Evolutionary conservation across 371 early-diverging fungal species (phyloP).

Genomic region (Circinella minor): DNA sequence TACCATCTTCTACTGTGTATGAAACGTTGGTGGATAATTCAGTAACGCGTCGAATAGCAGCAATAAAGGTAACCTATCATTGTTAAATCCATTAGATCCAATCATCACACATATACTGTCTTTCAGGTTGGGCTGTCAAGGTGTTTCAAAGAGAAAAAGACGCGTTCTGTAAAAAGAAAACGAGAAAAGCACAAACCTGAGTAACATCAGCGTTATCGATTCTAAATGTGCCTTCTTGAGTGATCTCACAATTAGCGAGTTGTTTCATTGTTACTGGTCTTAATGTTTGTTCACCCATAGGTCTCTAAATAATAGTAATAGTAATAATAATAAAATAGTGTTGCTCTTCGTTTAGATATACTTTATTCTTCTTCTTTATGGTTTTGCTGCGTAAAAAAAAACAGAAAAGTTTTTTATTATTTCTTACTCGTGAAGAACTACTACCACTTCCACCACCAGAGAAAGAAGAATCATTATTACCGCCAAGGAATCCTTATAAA

Average conservation of each 20-base stretch:
- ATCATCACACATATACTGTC: no score
- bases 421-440: not conserved
- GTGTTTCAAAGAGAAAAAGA: not conserved
- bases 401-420: not conserved
- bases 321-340: no score
- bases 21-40: slow-evolving; percentile 58
- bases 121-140: no score
- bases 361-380: not conserved
- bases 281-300: slow-evolving; percentile 51
- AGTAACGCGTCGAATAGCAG: slow-evolving; percentile 59
- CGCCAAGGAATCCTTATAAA: not conserved
- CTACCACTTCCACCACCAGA: not conserved
- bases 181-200: slow-evolving; percentile 40
- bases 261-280: slow-evolving; percentile 81
- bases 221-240: slow-evolving; percentile 56
- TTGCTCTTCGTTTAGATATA: no score
- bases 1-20: slow-evolving; percentile 82
- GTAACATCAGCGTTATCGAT: slow-evolving; percentile 72
- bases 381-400: not conserved
- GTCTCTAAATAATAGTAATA: slow-evolving; percentile 25
- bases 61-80: slow-evolving; percentile 64
- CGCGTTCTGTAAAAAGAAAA: not conserved
- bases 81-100: no score
- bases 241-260: slow-evolving; percentile 46
- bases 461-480: slow-evolving; percentile 7